These are phyloP conservation scores for Annulohypoxylon nitens DNA, from an alignment of 495 filamentous ascomycete species.

Conservation along the genomic window DNA sequence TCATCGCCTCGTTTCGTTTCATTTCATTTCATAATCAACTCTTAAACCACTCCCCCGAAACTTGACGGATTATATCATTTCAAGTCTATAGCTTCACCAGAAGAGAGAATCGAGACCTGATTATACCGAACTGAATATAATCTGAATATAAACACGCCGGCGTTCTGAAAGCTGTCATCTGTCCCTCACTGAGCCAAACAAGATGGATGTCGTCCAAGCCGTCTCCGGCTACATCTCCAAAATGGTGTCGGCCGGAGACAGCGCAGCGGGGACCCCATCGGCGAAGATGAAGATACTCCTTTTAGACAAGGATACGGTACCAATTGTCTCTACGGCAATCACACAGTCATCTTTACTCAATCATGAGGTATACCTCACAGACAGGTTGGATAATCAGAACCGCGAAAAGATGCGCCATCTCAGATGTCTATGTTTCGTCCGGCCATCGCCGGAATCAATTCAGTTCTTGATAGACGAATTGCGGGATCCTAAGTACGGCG, in stretches of 20 bases:
- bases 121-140: slow-evolving; percentile 11
- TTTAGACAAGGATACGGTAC: slow-evolving; percentile 93
- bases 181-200: slow-evolving; percentile 37
- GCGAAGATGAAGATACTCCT: slow-evolving; percentile 99
- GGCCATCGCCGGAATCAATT: slow-evolving; percentile 90
- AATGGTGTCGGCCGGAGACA: slow-evolving; percentile 92
- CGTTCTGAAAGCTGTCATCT: not conserved
- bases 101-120: not conserved
- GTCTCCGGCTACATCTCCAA: slow-evolving; percentile 96
- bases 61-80: not conserved
- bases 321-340: slow-evolving; percentile 92
- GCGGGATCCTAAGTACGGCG: slow-evolving; percentile 95
- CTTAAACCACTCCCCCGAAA: not conserved
- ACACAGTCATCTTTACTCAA: slow-evolving; percentile 96
- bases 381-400: slow-evolving; percentile 89
- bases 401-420: slow-evolving; percentile 99
- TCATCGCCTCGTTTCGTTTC: slow-evolving; percentile 5
- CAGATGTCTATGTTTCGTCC: slow-evolving; percentile 91
- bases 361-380: slow-evolving; percentile 97
- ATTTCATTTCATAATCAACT: not conserved
- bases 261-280: slow-evolving; percentile 73
- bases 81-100: not conserved
- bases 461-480: slow-evolving; percentile 96
- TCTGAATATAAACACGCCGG: not conserved
- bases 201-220: slow-evolving; percentile 93